Conservation (phyloP, 352 stramenopile genomes). For the Phytophthora crassamura region DNA sequence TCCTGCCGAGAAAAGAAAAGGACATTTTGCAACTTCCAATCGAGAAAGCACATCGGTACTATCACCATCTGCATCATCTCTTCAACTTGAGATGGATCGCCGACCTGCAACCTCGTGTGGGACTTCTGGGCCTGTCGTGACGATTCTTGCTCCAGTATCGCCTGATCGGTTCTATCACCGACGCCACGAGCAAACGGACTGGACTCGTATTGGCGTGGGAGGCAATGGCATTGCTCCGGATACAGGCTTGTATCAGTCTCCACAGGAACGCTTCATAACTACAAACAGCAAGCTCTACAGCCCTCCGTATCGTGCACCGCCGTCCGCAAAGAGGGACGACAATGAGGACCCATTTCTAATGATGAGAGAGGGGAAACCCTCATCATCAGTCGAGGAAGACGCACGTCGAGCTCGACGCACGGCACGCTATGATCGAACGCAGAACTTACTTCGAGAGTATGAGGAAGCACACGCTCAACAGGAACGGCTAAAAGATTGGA, state of each 20-base stretch:
- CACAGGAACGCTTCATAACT: conserved; percentile 65
- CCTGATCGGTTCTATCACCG: conserved; percentile 67
- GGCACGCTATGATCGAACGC: conserved; percentile 53
- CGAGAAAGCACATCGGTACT: conserved; percentile 9
- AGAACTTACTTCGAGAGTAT: conserved; percentile 46
- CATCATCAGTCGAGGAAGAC: conserved; percentile 43
- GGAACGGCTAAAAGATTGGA: conserved; percentile 61
- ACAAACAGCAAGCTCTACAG: conserved; percentile 60
- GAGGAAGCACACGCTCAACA: conserved; percentile 35
- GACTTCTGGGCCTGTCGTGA: conserved; percentile 26
- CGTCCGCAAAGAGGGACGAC: conserved; percentile 14
- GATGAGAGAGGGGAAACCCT: conserved; percentile 39
- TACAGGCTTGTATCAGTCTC: conserved; percentile 49
- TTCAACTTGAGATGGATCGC: conserved; percentile 36
- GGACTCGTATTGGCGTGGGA: conserved; percentile 77
- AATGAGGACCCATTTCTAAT: conserved; percentile 45
- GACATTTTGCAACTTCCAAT: neutral
- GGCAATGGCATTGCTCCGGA: conserved; percentile 59
- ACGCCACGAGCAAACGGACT: conserved; percentile 70
- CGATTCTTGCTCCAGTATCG: conserved; percentile 42
- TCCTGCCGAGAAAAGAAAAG: conserved; percentile 7
- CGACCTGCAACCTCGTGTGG: conserved; percentile 23
- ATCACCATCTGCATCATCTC: conserved; percentile 31
- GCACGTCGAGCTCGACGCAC: conserved; percentile 39
- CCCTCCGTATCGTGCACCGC: conserved; percentile 44